phyloP scores from a whole-genome alignment of 208 protist species.

The Porcisia hertigi region DNA sequence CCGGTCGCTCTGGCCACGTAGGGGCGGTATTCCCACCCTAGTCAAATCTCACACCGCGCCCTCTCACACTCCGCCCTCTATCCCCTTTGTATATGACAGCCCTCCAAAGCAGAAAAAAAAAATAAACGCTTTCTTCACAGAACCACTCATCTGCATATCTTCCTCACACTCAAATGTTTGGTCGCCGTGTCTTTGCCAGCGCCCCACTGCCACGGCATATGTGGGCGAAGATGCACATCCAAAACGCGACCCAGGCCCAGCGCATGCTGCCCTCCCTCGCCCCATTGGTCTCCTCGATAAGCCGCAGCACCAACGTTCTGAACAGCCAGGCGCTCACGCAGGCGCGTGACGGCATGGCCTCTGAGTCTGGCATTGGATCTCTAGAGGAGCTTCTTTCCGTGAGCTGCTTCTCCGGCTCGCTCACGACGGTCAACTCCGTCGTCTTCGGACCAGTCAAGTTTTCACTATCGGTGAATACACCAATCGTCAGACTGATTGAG shows the following conservation, averaged over 20 bases:
- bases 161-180: conserved; percentile 76
- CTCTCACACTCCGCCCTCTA: too few relatives aligned
- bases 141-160: conserved; percentile 49
- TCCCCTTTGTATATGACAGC: too few relatives aligned
- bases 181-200: conserved; percentile 81
- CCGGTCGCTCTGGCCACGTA: too few relatives aligned
- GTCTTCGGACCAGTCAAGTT: conserved; percentile 15
- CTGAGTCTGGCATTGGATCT: conserved; percentile 4
- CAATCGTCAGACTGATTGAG: conserved; percentile 26
- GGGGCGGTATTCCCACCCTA: too few relatives aligned
- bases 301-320: conserved; percentile 27
- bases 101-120: too few relatives aligned
- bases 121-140: conserved; percentile 37
- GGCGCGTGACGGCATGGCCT: conserved; percentile 34
- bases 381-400: conserved; percentile 23
- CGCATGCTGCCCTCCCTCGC: conserved; percentile 49
- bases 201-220: conserved; percentile 65
- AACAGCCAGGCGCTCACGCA: conserved; percentile 24
- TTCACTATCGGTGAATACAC: conserved; percentile 18
- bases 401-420: not conserved
- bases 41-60: too few relatives aligned
- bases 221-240: conserved; percentile 74
- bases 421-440: conserved; percentile 7
- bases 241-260: conserved; percentile 45
- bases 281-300: conserved; percentile 30